Conservation (phyloP, 2,329 filamentous ascomycete species). For the Diaporthe humulicola region DNA sequence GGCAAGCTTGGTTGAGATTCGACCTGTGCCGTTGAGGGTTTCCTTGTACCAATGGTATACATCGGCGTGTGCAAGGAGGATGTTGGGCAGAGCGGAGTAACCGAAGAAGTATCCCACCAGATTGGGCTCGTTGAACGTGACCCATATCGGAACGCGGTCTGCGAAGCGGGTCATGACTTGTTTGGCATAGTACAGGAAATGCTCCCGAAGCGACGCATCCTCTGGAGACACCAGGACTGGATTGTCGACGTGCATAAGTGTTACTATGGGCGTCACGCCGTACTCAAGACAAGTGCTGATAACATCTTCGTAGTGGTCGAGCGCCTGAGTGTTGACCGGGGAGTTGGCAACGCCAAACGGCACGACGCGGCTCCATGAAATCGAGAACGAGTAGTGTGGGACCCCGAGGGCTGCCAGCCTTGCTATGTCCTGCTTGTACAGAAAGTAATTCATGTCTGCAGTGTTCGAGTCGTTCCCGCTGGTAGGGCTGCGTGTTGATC, state of each 20-base stretch:
- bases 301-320: slow-evolving; percentile 26
- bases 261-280: slow-evolving; percentile 7
- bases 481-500: neutral
- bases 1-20: slow-evolving; percentile 4
- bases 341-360: slow-evolving; percentile 8
- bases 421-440: slow-evolving; percentile 32
- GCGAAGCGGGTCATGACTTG: slow-evolving; percentile 20
- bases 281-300: slow-evolving; percentile 19
- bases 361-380: slow-evolving; percentile 26
- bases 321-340: slow-evolving; percentile 25
- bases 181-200: slow-evolving; percentile 30
- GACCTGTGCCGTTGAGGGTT: neutral
- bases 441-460: slow-evolving; percentile 21
- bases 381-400: slow-evolving; percentile 15
- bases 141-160: neutral
- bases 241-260: slow-evolving; percentile 8
- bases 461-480: slow-evolving; percentile 10
- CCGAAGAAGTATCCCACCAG: slow-evolving; percentile 1
- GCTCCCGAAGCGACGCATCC: slow-evolving; percentile 4
- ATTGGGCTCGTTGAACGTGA: slow-evolving; percentile 16
- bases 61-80: slow-evolving; percentile 14
- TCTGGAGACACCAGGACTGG: neutral
- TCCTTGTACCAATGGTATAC: slow-evolving; percentile 25
- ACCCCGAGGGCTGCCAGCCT: slow-evolving; percentile 9
- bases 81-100: slow-evolving; percentile 6